These are phyloP conservation scores for Rhizopogon rudus DNA, from an alignment of 768 basidiomycete species.

Conservation along the genomic window DNA sequence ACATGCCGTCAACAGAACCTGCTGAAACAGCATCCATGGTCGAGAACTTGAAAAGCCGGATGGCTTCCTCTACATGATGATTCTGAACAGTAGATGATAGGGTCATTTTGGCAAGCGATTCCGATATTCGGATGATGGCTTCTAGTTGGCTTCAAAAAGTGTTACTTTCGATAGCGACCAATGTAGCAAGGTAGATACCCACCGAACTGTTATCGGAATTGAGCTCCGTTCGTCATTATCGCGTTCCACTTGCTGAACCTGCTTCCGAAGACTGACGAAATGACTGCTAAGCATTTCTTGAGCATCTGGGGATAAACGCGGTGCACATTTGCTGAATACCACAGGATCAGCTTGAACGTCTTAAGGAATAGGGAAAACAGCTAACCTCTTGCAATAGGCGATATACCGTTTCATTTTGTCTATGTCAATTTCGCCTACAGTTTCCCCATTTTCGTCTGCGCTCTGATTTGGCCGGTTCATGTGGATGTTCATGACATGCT, in stretches of 20 bases:
- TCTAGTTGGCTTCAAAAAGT: slow-evolving; percentile 69
- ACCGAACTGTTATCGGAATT: slow-evolving; percentile 98
- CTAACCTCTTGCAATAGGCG: slow-evolving; percentile 90
- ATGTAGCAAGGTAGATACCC: slow-evolving; percentile 19
- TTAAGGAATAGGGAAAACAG: background rate
- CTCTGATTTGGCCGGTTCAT: slow-evolving; percentile 83
- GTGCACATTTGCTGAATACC: slow-evolving; percentile 82
- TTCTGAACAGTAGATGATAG: slow-evolving; percentile 81
- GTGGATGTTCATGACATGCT: slow-evolving; percentile 98
- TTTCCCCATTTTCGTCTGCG: slow-evolving; percentile 57
- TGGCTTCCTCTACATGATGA: slow-evolving; percentile 96
- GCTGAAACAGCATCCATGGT: slow-evolving; percentile 99
- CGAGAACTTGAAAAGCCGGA: slow-evolving; percentile 96
- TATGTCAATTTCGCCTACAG: slow-evolving; percentile 84
- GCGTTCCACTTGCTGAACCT: slow-evolving; percentile 92
- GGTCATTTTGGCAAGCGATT: slow-evolving; percentile 92
- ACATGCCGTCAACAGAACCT: slow-evolving; percentile 88
- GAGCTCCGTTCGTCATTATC: slow-evolving; percentile 98
- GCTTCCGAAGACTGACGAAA: slow-evolving; percentile 87
- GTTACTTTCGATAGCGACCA: slow-evolving; percentile 2
- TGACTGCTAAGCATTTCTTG: slow-evolving; percentile 96
- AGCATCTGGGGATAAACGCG: slow-evolving; percentile 87
- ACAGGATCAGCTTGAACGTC: slow-evolving; percentile 1
- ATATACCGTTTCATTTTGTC: slow-evolving; percentile 99
- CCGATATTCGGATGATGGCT: slow-evolving; percentile 98